A percentile compares a stretch with the other conserved stretches of the same genome.
phyloP scores from a whole-genome alignment of 345 rosid genomes.

The Citrus unshiu region DNA sequence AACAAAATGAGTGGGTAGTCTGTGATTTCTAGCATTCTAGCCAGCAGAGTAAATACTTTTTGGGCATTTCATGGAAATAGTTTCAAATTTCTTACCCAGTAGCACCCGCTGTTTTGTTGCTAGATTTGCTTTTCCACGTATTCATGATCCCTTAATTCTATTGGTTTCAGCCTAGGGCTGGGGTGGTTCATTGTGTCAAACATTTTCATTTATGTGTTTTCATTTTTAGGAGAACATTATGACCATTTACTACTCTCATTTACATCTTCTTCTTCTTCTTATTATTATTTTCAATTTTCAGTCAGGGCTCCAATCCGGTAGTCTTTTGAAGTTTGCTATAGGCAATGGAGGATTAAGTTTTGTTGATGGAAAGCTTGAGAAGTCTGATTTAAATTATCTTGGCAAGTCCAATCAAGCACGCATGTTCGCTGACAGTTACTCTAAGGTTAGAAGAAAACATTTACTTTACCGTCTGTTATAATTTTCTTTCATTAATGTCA shows the following conservation, averaged over 20 bases:
- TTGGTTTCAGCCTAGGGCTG: not conserved
- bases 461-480: not conserved
- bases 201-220: not conserved
- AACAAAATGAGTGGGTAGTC: not conserved
- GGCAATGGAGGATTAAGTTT: conserved; percentile 70
- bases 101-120: not conserved
- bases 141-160: not conserved
- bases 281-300: conserved; percentile 24
- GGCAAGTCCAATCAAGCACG: conserved; percentile 69
- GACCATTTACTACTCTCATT: not conserved
- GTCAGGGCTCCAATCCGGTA: conserved; percentile 58
- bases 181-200: not conserved
- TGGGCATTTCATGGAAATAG: not conserved
- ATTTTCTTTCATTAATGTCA: not conserved
- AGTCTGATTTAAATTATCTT: conserved; percentile 69
- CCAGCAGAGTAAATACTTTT: not conserved
- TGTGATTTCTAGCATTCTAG: not conserved
- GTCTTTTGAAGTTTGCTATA: conserved; percentile 72
- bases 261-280: not conserved
- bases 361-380: conserved; percentile 77
- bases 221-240: not conserved
- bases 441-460: conserved; percentile 59
- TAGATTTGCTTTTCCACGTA: not conserved
- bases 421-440: conserved; percentile 90
- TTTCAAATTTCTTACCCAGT: not conserved